Conservation (phyloP, 2,329 filamentous ascomycete genomes). For the Colletotrichum spinosum region DNA sequence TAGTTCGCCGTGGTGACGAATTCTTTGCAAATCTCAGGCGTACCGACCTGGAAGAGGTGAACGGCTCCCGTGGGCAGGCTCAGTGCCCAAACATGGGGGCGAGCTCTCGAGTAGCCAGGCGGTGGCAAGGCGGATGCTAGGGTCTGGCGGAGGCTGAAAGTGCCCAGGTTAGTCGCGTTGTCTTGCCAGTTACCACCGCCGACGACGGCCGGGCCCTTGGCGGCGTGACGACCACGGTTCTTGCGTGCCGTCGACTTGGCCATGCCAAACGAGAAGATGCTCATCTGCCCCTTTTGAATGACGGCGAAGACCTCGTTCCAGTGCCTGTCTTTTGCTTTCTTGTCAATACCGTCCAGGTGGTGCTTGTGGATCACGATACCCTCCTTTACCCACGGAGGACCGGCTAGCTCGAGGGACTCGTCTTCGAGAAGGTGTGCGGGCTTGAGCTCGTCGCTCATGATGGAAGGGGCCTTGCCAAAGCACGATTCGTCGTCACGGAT, state of each 20-base stretch:
- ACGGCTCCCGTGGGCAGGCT: constrained; percentile 93
- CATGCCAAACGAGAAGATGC: constrained; percentile 91
- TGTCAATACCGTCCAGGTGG: constrained; percentile 90
- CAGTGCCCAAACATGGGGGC: constrained; percentile 94
- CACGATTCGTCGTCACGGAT: constrained; percentile 84
- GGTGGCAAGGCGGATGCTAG: constrained; percentile 90
- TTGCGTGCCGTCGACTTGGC: constrained; percentile 83
- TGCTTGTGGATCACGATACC: constrained; percentile 97
- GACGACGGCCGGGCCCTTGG: constrained; percentile 73
- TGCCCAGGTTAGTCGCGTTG: constrained; percentile 89
- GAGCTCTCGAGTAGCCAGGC: constrained; percentile 90
- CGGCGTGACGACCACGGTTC: constrained; percentile 61
- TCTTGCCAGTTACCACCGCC: constrained; percentile 99
- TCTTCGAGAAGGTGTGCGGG: constrained; percentile 83
- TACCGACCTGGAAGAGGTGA: constrained; percentile 98
- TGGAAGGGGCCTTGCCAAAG: constrained; percentile 58
- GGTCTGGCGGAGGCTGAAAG: constrained; percentile 89
- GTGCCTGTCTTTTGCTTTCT: constrained; percentile 91
- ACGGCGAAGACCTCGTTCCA: constrained; percentile 98
- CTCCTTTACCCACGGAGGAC: constrained; percentile 98
- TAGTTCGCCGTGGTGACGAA: constrained; percentile 97
- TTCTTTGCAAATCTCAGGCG: constrained; percentile 92
- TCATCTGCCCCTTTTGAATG: constrained; percentile 93
- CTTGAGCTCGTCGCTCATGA: constrained; percentile 70
- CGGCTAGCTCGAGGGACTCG: constrained; percentile 89